Evolutionary conservation across 768 basidiomycete species (phyloP).

Genomic region (Mycena epipterygia): DNA sequence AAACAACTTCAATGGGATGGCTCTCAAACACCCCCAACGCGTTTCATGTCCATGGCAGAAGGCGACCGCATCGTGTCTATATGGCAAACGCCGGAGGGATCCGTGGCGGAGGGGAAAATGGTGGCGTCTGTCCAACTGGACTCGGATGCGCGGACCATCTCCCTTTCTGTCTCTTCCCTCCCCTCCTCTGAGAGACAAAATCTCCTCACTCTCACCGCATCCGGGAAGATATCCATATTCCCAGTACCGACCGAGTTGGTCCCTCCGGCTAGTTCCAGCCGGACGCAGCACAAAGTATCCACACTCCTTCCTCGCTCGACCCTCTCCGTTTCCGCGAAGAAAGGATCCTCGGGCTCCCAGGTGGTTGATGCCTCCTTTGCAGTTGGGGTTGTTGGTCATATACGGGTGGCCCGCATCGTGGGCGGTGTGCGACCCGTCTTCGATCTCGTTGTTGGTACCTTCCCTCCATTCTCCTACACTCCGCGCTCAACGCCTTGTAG

Average conservation of each 20-base stretch:
- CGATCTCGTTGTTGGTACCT: slow-evolving; percentile 65
- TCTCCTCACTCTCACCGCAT: slow-evolving; percentile 69
- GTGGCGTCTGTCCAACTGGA: slow-evolving; percentile 74
- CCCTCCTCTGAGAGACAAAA: slow-evolving; percentile 49
- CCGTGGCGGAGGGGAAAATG: slow-evolving; percentile 63
- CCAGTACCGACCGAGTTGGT: slow-evolving; percentile 64
- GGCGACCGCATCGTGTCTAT: slow-evolving; percentile 72
- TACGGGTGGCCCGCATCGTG: slow-evolving; percentile 67
- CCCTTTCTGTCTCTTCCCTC: slow-evolving; percentile 47
- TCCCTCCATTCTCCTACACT: slow-evolving; percentile 16
- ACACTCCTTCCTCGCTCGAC: slow-evolving; percentile 68
- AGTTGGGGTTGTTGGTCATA: slow-evolving; percentile 52
- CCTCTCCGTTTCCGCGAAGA: slow-evolving; percentile 57
- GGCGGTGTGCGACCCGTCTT: slow-evolving; percentile 73
- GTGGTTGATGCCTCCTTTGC: slow-evolving; percentile 65
- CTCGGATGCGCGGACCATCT: slow-evolving; percentile 68
- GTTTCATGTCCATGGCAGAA: slow-evolving; percentile 73
- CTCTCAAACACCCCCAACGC: slow-evolving; percentile 53
- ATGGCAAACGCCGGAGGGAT: slow-evolving; percentile 65
- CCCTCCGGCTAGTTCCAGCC: slow-evolving; percentile 53
- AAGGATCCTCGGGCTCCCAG: slow-evolving; percentile 47
- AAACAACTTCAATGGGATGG: slow-evolving; percentile 66
- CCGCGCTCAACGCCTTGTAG: slow-evolving; percentile 48
- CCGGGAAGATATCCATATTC: slow-evolving; percentile 71
- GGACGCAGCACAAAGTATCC: slow-evolving; percentile 58